Evolutionary conservation across 139 green algal species (phyloP), one percentile per base, ranked within the genome.

Genomic region (Chlorella sp.): DNA sequence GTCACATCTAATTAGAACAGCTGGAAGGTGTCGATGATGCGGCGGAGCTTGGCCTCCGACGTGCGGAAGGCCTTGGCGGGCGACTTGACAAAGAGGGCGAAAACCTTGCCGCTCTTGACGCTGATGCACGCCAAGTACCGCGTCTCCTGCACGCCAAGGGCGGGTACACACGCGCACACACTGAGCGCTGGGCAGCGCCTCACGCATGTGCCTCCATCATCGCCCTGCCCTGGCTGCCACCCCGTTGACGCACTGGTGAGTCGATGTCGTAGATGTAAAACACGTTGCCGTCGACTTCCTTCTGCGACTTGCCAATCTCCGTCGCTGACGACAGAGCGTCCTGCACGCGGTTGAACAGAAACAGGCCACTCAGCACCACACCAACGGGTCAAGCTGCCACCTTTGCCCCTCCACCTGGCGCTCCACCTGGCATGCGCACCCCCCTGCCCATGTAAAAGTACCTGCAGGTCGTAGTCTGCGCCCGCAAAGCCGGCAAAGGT

Each of bases 381-480:
- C n/a, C n/a, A n/a, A n/a, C n/a, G n/a, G n/a, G n/a, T 35, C n/a
- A 67, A 10, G 30, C 10, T 35, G 2, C 27, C 61, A 17, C 22
- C 61, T 35, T 67, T 67, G 61, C 35, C n/a, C 61, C 27, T 67
- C 27, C 61, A 35, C 61, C 61, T 67, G 55, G 55, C 55, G 55
- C 17, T 63, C 24, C 17, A 23, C 55, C 55, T 63, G 55, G 17
- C 29, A 42, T 23, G 30, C 31, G 27, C 35, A 22, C 3, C 24
- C 31, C 31, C 34, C 65, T n/a, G n/a, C n/a, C n/a, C n/a, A n/a
- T n/a, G n/a, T n/a, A n/a, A n/a, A n/a, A n/a, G 23, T 31, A 89
- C 89, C 77, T 90, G 87, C 69, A 96, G 82, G 35, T 94, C 80
- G 66, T 94, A 94, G 80, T 96, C 91, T 23, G 91, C 91, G n/a